A percentile compares a stretch with the other conserved stretches of the same genome.
Conservation (phyloP, 202 grass and related monocot genomes). For the Panicum virgatum region DNA sequence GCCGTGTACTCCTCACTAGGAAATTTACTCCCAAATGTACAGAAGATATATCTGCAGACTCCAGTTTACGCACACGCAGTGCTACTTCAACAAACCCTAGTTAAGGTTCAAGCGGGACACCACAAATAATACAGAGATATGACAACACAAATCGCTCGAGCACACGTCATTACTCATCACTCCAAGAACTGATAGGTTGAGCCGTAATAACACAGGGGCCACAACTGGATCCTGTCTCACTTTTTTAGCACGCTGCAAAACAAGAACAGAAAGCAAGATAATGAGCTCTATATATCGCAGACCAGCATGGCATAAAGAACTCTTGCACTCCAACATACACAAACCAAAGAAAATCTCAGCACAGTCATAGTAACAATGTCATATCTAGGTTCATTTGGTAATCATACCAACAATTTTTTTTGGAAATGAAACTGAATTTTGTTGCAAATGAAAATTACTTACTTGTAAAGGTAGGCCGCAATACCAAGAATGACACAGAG, state of each 20-base stretch:
- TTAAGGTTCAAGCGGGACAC: conserved; percentile 6
- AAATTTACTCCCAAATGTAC: conserved; percentile 36
- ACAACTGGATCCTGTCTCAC: background rate
- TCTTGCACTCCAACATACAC: background rate
- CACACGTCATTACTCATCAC: background rate
- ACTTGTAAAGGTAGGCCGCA: conserved; percentile 98
- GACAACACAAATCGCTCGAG: background rate
- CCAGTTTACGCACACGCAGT: background rate
- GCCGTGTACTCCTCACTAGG: background rate
- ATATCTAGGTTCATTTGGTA: background rate
- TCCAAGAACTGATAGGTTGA: background rate
- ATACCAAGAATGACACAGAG: conserved; percentile 91
- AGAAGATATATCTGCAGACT: background rate
- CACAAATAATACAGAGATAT: conserved; percentile 18
- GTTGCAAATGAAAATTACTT: conserved; percentile 38
- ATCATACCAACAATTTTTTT: background rate
- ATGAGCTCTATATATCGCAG: background rate
- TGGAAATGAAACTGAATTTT: conserved; percentile 10
- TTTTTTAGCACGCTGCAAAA: conserved; percentile 52
- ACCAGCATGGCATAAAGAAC: background rate
- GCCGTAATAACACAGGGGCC: background rate
- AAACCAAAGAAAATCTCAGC: background rate
- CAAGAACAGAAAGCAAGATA: background rate
- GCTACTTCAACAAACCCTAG: conserved; percentile 9
- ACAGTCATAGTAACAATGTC: background rate